A percentile compares a stretch with the other conserved stretches of the same genome.
Conservation (phyloP, 2,329 filamentous ascomycete genomes). For the Corniculantispora saksenae region DNA sequence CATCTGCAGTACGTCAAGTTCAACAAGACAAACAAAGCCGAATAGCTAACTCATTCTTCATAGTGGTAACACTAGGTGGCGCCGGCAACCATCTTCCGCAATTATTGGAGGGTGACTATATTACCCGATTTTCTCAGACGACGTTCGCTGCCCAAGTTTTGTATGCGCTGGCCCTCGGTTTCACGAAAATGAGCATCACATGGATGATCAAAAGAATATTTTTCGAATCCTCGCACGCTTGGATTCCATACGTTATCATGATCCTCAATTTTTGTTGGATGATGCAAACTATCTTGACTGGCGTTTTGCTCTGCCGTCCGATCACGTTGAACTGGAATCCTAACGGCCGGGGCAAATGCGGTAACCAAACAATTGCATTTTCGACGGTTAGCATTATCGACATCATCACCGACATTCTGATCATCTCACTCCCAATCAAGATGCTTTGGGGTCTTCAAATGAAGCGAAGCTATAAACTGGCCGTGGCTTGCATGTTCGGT, state of each 20-base stretch:
- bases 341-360: slow-evolving; percentile 18
- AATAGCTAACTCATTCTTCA: background rate
- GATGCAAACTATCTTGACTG: slow-evolving; percentile 25
- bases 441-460: slow-evolving; percentile 22
- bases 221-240: slow-evolving; percentile 21
- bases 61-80: slow-evolving; percentile 25
- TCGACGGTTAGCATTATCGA: slow-evolving; percentile 24
- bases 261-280: slow-evolving; percentile 23
- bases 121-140: slow-evolving; percentile 18
- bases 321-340: slow-evolving; percentile 24
- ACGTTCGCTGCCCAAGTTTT: slow-evolving; percentile 24
- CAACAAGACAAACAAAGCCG: too few species aligned
- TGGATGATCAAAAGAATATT: slow-evolving; percentile 27
- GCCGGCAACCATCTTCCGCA: slow-evolving; percentile 23
- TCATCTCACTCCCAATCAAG: slow-evolving; percentile 23
- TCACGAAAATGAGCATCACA: slow-evolving; percentile 26
- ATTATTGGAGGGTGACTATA: slow-evolving; percentile 1
- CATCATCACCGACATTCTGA: slow-evolving; percentile 24
- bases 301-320: slow-evolving; percentile 22
- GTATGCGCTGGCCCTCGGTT: slow-evolving; percentile 24
- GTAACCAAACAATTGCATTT: slow-evolving; percentile 21
- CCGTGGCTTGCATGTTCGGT: slow-evolving; percentile 23
- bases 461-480: slow-evolving; percentile 22
- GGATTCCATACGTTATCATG: slow-evolving; percentile 22
- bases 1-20: slow-evolving; percentile 20